Evolutionary conservation across 176 grass and related monocot genomes (phyloP).

Genomic region (Urochloa ruziziensis): DNA sequence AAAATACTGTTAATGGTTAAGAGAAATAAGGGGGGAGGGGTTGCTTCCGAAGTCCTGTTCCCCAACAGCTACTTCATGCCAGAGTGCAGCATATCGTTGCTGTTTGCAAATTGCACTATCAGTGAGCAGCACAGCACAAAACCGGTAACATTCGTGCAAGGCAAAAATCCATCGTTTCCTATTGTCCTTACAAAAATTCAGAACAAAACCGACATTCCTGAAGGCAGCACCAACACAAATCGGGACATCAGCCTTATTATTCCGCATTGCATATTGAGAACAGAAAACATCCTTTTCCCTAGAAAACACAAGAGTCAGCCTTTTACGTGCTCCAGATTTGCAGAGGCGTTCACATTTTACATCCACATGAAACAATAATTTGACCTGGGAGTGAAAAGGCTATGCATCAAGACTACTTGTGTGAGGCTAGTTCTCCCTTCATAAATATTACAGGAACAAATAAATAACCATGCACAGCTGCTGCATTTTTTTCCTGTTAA

Average conservation of each 20-base stretch:
- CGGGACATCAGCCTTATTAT: no score
- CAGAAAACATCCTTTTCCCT: no score
- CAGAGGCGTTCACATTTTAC: neutral
- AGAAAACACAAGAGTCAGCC: no score
- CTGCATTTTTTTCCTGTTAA: neutral
- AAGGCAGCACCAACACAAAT: no score
- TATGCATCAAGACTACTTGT: neutral
- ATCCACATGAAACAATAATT: neutral
- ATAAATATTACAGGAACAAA: constrained; percentile 15
- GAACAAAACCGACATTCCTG: no score
- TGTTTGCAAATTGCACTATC: neutral
- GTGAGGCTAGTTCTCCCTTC: neutral
- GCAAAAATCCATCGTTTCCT: neutral
- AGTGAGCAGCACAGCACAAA: neutral
- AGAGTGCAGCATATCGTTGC: neutral
- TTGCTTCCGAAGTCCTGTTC: no score
- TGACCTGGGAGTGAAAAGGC: neutral
- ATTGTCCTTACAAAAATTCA: no score
- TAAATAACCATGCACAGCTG: constrained; percentile 6
- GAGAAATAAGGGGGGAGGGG: no score
- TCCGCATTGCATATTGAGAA: no score
- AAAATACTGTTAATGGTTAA: no score
- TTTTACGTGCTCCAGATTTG: neutral
- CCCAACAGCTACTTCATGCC: no score
- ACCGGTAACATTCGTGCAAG: no score